Percentiles rank a stretch among this genome's conserved stretches.
Evolutionary conservation across 805 yeast species (phyloP).

Genomic region (Hanseniaspora hatyaiensis): DNA sequence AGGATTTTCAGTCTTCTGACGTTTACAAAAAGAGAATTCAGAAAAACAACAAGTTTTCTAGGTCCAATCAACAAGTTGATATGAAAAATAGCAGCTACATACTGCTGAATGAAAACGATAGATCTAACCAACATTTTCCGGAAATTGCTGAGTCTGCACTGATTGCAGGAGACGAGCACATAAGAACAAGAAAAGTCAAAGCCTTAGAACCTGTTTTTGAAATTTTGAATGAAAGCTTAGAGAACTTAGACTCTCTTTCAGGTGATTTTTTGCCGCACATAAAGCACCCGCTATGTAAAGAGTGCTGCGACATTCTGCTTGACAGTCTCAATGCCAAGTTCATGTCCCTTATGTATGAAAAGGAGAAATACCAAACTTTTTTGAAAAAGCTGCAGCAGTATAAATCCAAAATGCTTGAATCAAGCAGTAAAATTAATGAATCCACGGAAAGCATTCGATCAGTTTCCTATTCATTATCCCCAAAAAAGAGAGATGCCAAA

Average conservation of each 20-base stretch:
- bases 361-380: slow-evolving; percentile 66
- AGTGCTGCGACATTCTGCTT: slow-evolving; percentile 60
- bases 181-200: slow-evolving; percentile 36
- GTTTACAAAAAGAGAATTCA: slow-evolving; percentile 3
- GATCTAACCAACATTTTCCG: not conserved
- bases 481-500: slow-evolving; percentile 31
- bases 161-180: not conserved
- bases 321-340: slow-evolving; percentile 56
- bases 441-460: slow-evolving; percentile 37
- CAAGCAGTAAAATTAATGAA: slow-evolving; percentile 20
- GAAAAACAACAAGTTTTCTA: not conserved
- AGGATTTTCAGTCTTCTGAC: not conserved
- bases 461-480: slow-evolving; percentile 35
- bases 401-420: slow-evolving; percentile 32
- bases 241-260: not conserved
- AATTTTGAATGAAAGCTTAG: slow-evolving; percentile 38
- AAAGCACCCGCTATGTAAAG: slow-evolving; percentile 78
- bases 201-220: slow-evolving; percentile 58
- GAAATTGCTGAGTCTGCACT: not conserved
- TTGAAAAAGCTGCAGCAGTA: slow-evolving; percentile 55
- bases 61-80: too few relatives aligned
- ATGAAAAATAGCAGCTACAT: not conserved
- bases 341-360: slow-evolving; percentile 62
- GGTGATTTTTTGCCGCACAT: slow-evolving; percentile 48
- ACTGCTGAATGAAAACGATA: not conserved